Evolutionary conservation across 2,329 filamentous ascomycete genomes (phyloP), one percentile per base, ranked within the genome.

Genomic region (Fusarium haematococcum): DNA sequence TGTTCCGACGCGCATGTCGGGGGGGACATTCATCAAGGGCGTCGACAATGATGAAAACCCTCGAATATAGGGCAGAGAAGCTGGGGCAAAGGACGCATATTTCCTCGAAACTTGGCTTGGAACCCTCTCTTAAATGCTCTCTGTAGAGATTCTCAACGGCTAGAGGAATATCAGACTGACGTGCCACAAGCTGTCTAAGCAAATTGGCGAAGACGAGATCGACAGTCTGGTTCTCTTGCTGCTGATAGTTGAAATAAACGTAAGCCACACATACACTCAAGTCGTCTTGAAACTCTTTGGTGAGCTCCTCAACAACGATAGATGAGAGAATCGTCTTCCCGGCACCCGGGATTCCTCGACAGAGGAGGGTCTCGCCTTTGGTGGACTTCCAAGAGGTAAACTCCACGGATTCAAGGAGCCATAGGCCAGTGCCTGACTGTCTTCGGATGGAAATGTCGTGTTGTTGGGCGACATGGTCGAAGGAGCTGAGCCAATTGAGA

Each of bases 251-350:
- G 63, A 77, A 83, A 52, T 80, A 84, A 1, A 83, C 8, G 27
- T 80, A 83, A 3, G 78, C 79, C 18, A 84, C 69, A 2, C 77
- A 78, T 16, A 74, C 50, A 0, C 6, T 11, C 0, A 7, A 1
- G 3, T 74, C 25, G 0, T 67, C 9, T 4, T 14, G n/a, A 35
- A 81, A 81, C 5, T 41, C 52, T 1, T 37, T 65, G 0, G 11
- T 13, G 3, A 79, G 41, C 2, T 79, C 41, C 0, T 77, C 67
- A 2, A 76, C 33, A 0, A 78, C 66, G 1, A 77, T 57, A 0
- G 77, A 75, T 1, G 69, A 41, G 14, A 78, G 43, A 1, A 77
- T 67, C 0, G 74, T 77, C 50, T 89, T 89, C 1, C 86, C 86
- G 2, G 69, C 67, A 1, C 70, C 69, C 2, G 72, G 70, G 2